phyloP scores from a whole-genome alignment of 768 basidiomycete species.

The Lactarius indigo region DNA sequence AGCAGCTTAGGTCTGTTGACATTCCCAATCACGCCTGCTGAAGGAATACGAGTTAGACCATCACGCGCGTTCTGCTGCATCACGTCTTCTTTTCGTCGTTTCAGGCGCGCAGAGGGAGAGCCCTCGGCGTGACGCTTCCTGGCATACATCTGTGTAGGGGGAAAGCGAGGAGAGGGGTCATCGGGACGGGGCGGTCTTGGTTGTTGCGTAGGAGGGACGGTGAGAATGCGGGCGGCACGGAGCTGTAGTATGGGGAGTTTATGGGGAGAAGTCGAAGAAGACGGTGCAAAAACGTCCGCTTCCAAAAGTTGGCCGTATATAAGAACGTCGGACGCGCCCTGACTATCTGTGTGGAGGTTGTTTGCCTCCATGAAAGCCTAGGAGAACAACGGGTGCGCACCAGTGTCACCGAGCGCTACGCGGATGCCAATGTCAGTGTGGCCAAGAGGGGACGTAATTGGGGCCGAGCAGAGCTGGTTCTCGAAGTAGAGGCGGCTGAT shows the following conservation, averaged over 20 bases:
- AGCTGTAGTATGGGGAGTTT: constrained; percentile 39
- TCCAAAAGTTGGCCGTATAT: constrained; percentile 43
- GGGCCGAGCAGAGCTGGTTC: constrained; percentile 56
- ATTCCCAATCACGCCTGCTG: constrained; percentile 23
- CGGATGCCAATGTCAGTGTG: constrained; percentile 58
- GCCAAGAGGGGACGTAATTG: constrained; percentile 34
- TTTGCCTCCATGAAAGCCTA: neutral
- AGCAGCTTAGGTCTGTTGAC: constrained; percentile 25
- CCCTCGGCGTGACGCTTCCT: constrained; percentile 29
- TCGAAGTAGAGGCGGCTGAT: constrained; percentile 67
- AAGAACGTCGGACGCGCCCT: constrained; percentile 65
- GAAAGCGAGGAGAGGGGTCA: constrained; percentile 73
- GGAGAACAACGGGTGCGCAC: constrained; percentile 37
- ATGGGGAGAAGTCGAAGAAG: constrained; percentile 26
- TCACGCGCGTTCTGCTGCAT: constrained; percentile 35
- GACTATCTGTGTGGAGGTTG: constrained; percentile 45
- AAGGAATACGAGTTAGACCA: constrained; percentile 39
- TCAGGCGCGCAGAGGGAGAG: constrained; percentile 24
- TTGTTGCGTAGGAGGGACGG: constrained; percentile 38
- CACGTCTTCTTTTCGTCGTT: constrained; percentile 31
- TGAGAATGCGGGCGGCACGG: constrained; percentile 54
- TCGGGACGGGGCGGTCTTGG: constrained; percentile 60
- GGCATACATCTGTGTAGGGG: constrained; percentile 37
- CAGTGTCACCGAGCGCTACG: constrained; percentile 65
- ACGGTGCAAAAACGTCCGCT: constrained; percentile 21